Conservation (phyloP, 2,329 filamentous ascomycete genomes). For the Epichloe scottii region DNA sequence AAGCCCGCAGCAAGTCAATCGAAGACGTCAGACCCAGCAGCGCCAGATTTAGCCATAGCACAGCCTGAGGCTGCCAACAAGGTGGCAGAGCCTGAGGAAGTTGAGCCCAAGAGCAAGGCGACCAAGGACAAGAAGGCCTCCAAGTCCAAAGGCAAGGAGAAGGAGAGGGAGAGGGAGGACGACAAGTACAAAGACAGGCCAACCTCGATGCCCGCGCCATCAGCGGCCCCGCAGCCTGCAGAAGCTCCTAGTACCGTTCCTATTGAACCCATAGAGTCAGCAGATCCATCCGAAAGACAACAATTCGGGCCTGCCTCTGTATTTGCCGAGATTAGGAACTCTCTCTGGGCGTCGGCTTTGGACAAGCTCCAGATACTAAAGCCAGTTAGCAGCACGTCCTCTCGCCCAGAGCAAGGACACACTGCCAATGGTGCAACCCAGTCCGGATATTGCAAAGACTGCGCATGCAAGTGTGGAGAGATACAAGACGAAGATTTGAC, state of each 20-base stretch:
- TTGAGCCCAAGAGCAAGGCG: conserved; percentile 17
- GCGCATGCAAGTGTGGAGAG: conserved; percentile 26
- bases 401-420: conserved; percentile 16
- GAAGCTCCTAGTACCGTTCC: conserved; percentile 10
- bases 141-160: conserved; percentile 19
- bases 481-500: conserved; percentile 39
- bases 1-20: conserved; percentile 23
- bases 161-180: conserved; percentile 9
- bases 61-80: background rate
- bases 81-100: conserved; percentile 6
- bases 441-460: conserved; percentile 23
- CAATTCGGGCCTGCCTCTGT: conserved; percentile 21
- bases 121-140: conserved; percentile 18
- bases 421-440: conserved; percentile 11
- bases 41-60: background rate
- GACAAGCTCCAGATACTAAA: conserved; percentile 26
- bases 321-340: conserved; percentile 22
- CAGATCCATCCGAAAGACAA: conserved; percentile 16
- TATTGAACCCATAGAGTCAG: conserved; percentile 7
- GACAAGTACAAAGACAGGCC: conserved; percentile 5
- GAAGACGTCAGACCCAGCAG: background rate
- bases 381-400: conserved; percentile 19
- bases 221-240: conserved; percentile 5
- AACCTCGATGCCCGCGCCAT: conserved; percentile 4
- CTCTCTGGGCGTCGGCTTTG: conserved; percentile 19